Base-by-base conservation (phyloP, 257 asterid genomes). In the Forsythia suspensa region DNA sequence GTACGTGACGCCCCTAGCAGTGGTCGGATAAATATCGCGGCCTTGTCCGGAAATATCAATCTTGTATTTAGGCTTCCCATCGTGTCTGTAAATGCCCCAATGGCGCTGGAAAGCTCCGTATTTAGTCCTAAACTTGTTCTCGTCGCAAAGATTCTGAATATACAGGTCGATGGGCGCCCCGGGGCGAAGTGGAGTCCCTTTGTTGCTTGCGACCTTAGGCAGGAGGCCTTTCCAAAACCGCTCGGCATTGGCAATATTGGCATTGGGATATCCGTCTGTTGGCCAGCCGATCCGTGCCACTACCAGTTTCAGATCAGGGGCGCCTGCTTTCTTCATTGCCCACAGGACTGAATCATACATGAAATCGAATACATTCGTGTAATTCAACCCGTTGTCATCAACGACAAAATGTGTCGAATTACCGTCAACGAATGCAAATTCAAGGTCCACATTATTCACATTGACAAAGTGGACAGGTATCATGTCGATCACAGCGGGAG, bases 1-100 rank as follows among this genome's bases (percentile, higher is more conserved):
- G n/a, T 66, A 73, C 77, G 57, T 76, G 75, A 81, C 80, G 16
- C 90, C 90, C 63, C 38, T 71, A 0, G 85, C 87, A 9, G 8
- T 36, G 0, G 83, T 8, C 0, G 92, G 94, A 10, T 34, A 84
- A 0, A 81, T 65, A 57, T 86, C 79, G 15, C 87, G 80, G 0
- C 90, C 91, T 48, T 82, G 82, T 11, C 91, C 88, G 3, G 83
- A n/a, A 4, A 88, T 77, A 69, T 88, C 92, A 37, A 88, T 83
- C 83, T 80, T 81, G 84, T 72, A 90, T 76, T 90, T 90, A 1
- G 92, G 94, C 18, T 42, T 24, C 41, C 92, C 94, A 11, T 90
- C 85, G 8, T 82, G 41, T 46, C 72, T 37, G 81, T 87, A 89
- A 57, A 89, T 81, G 1, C 92, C 94, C 86, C 86, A 81, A 9